These are phyloP conservation scores for Carex cristatella DNA, from an alignment of 176 grass and related monocot species.

Conservation along the genomic window DNA sequence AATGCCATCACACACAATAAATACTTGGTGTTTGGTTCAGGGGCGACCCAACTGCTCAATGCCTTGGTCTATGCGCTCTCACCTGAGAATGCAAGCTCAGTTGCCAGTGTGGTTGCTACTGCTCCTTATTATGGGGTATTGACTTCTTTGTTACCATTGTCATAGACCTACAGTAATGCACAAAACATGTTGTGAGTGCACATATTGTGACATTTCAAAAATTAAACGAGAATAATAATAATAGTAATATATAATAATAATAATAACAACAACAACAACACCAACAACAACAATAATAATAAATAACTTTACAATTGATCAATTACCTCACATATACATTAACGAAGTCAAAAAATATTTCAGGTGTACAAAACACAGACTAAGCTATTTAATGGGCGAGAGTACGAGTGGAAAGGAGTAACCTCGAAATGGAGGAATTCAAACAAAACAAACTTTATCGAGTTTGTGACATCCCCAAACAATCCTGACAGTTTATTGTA, in stretches of 20 bases:
- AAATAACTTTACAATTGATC: background rate
- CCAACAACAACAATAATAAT: background rate
- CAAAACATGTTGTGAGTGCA: background rate
- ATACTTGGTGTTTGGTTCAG: slow-evolving; percentile 40
- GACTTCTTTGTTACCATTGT: background rate
- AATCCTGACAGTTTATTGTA: slow-evolving; percentile 52
- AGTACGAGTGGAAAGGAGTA: slow-evolving; percentile 46
- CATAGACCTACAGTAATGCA: background rate
- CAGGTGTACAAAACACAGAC: slow-evolving; percentile 30
- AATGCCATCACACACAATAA: slow-evolving; percentile 52
- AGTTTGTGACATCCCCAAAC: slow-evolving; percentile 74
- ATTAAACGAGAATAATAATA: too few species aligned
- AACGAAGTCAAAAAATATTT: background rate
- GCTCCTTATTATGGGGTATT: slow-evolving; percentile 43
- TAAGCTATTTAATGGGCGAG: slow-evolving; percentile 31
- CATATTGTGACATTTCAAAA: background rate
- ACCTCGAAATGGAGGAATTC: slow-evolving; percentile 37
- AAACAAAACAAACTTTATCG: slow-evolving; percentile 35
- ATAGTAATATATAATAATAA: background rate
- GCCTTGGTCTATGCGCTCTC: slow-evolving; percentile 60
- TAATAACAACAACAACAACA: background rate
- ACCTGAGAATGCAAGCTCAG: slow-evolving; percentile 19
- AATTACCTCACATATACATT: background rate
- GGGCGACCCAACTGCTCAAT: slow-evolving; percentile 48
- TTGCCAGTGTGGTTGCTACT: slow-evolving; percentile 45